Evolutionary conservation across 2,329 filamentous ascomycete genomes (phyloP).

Genomic region (Paracamarosporium sp.): DNA sequence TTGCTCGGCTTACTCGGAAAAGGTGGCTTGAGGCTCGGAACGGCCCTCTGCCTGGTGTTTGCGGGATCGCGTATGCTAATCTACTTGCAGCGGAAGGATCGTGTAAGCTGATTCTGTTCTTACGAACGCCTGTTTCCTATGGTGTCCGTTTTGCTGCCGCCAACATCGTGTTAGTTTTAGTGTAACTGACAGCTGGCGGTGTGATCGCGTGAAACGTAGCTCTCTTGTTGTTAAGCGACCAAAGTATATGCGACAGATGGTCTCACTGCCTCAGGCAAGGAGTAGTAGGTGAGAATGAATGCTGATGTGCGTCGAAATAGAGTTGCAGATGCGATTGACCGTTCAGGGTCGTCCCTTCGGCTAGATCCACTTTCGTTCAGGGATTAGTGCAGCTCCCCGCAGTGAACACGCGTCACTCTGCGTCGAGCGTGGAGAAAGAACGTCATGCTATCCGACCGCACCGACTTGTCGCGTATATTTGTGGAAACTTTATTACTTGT

Average conservation of each 20-base stretch:
- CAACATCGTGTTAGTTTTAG: background rate
- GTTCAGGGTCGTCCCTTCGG: slow-evolving; percentile 3
- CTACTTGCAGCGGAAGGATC: background rate
- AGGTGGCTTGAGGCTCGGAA: background rate
- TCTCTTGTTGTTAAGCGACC: background rate
- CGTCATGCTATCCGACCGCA: too few species aligned
- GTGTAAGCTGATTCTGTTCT: background rate
- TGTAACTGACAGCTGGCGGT: background rate
- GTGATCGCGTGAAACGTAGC: background rate
- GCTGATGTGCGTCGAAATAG: slow-evolving; percentile 4
- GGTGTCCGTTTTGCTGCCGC: background rate
- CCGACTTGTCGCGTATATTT: too few species aligned
- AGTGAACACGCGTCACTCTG: slow-evolving; percentile 4
- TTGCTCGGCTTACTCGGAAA: background rate
- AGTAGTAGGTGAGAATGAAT: background rate
- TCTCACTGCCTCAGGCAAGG: background rate
- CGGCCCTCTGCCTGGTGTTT: background rate
- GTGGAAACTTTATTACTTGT: too few species aligned
- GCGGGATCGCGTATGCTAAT: background rate
- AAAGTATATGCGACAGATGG: background rate
- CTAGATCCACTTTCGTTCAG: slow-evolving; percentile 4
- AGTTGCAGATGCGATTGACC: slow-evolving; percentile 7
- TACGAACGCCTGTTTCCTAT: background rate
- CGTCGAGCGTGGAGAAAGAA: background rate
- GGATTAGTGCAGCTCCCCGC: slow-evolving; percentile 1